Base-by-base conservation (phyloP, 2,329 filamentous ascomycete genomes). In the Shiraia sp. region DNA sequence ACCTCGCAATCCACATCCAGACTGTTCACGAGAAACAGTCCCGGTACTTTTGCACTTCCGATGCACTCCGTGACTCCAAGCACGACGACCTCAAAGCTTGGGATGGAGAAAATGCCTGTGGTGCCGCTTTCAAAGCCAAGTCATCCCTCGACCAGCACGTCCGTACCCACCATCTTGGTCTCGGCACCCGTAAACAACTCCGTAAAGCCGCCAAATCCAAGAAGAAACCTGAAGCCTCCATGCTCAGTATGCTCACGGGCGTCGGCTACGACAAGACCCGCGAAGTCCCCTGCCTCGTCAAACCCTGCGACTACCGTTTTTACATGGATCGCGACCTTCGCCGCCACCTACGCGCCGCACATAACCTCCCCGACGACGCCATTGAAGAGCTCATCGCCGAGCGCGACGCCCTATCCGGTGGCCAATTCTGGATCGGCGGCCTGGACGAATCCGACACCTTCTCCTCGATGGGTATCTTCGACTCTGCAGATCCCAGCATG, bases 91-190 rank as follows among this genome's bases (percentile, higher is more conserved):
- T 93, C 2, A 69, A 73, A 8, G 74, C 69, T 5, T 95, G 90
- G 86, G 75, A 80, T 42, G 79, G 77, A 15, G 70, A 77, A 8
- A 76, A 83, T 36, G 88, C 86, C 12, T 97, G 92, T 61, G 87
- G 86, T 2, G 80, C 83, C 47, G 79, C 79, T 25, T 93, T 95
- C 60, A 80, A 81, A 44, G 87, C 86, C 47, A 96, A 95, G 67
- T 79, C 82, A 13, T 83, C 83, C 22, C 78, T 96, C 0, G 87
- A 92, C 66, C 87, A 93, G 53, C 92, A 97, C 63, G 79, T 96
- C 31, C 84, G 88, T 14, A 90, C 86, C 33, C 80, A 88, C 15
- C 92, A 97, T 65, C 74, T 96, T 17, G 82, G 84, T n/a, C 71
- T 81, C 15, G 69, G 67, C 9, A 72, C 70, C 42, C 64, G 63